These are phyloP conservation scores for Aspergillus haitiensis DNA, from an alignment of 495 filamentous ascomycete genomes.

Conservation along the genomic window DNA sequence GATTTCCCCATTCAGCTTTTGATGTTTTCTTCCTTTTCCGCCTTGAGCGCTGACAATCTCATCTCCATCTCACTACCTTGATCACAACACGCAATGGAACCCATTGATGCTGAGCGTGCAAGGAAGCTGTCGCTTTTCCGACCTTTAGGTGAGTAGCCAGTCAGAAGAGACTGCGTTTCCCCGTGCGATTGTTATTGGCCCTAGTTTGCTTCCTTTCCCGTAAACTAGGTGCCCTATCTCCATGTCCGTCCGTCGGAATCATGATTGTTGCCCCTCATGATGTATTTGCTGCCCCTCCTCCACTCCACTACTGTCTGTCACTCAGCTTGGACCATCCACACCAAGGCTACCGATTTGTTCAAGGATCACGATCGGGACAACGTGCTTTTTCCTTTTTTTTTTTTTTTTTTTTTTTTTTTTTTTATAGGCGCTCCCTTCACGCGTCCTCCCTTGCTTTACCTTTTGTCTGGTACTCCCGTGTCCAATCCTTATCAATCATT, in stretches of 20 bases:
- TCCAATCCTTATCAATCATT: slow-evolving; percentile 14
- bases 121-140: slow-evolving; percentile 50
- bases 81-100: slow-evolving; percentile 31
- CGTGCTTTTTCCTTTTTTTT: not conserved
- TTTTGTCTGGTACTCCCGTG: slow-evolving; percentile 5
- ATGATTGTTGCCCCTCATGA: slow-evolving; percentile 19
- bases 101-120: slow-evolving; percentile 47
- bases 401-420: slow-evolving; percentile 11
- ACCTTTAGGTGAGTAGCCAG: slow-evolving; percentile 50
- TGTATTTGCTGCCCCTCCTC: slow-evolving; percentile 9
- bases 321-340: slow-evolving; percentile 10
- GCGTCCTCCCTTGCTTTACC: not conserved
- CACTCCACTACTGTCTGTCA: not conserved
- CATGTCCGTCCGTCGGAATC: slow-evolving; percentile 11
- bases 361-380: slow-evolving; percentile 4
- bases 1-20: not conserved
- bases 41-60: slow-evolving; percentile 21
- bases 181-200: slow-evolving; percentile 47
- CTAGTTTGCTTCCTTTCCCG: slow-evolving; percentile 17
- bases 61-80: slow-evolving; percentile 15
- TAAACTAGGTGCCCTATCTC: slow-evolving; percentile 7
- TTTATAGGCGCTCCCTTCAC: slow-evolving; percentile 3
- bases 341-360: not conserved
- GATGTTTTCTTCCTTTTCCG: slow-evolving; percentile 14
- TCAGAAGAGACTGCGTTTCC: slow-evolving; percentile 34